Base-by-base conservation (phyloP, 2,329 filamentous ascomycete genomes). In the Trichoderma sp. region DNA sequence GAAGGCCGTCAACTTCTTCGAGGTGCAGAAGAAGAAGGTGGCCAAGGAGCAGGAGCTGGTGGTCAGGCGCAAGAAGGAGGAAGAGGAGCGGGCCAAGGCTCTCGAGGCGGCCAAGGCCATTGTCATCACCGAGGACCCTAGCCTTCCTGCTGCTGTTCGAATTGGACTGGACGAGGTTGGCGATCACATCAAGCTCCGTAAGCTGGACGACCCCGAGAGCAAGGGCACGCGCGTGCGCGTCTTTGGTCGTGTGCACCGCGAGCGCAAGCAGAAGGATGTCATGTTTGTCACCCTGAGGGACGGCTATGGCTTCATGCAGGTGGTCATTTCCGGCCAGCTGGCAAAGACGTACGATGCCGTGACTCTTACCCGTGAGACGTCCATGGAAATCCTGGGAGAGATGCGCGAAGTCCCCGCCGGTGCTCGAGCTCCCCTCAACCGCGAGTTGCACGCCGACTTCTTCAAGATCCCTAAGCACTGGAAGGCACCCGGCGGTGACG, bases 341-440 rank as follows among this genome's bases (percentile, higher is more conserved):
- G 90, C 92, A 70, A 93, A 92, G 82, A 94, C 91, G n/a, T 96
- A 96, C 81, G 92, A 96, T 74, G 91, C 92, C 68, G 82, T 96
- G 71, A 93, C 90, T 26, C 85, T 97, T 71, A 91, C 92, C 39
- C 88, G 90, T 68, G 93, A 94, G 79, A 95, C 92, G n/a, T 92
- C 92, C 59, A 87, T 97, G 74, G 88, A 88, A 72, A 86, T 97
- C 65, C 87, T 87, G 67, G 93, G 93, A 71, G 91, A 96, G 82
- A 88, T 97, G 83, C 88, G 87, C 75, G 85, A 90, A 73, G 90
- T 97, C 5, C 93, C 90, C 10, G 84, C 85, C 26, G 91, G 91
- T 63, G 87, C 90, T 68, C 87, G 89, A 66, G 93, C 93, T 0
- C 92, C 92, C 56, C 88, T 92, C 79, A 83, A 90, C 83, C 91